Percentiles rank a stretch among this genome's conserved stretches.
Evolutionary conservation across 2,329 filamentous ascomycete species (phyloP).

Genomic region (Exophiala bonariae): DNA sequence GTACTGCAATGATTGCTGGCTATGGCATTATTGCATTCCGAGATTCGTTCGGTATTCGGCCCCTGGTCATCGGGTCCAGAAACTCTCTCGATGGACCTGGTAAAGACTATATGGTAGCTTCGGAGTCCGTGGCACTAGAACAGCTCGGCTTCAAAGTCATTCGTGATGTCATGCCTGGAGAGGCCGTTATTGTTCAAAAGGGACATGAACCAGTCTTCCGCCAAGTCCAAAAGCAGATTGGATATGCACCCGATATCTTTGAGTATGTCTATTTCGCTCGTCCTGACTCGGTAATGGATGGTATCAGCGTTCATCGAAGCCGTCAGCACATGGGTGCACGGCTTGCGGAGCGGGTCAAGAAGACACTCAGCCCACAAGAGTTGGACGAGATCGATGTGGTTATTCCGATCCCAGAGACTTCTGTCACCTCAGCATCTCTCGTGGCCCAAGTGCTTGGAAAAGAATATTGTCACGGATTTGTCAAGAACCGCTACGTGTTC

Average conservation of each 20-base stretch:
- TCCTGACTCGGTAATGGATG: slow-evolving; percentile 80
- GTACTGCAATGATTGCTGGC: slow-evolving; percentile 78
- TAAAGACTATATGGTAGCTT: slow-evolving; percentile 87
- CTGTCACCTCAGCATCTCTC: slow-evolving; percentile 75
- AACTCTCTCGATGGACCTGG: slow-evolving; percentile 64
- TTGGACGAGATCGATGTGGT: slow-evolving; percentile 76
- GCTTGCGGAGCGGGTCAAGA: slow-evolving; percentile 71
- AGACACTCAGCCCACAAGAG: slow-evolving; percentile 66
- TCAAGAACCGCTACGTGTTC: slow-evolving; percentile 89
- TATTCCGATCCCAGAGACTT: slow-evolving; percentile 82
- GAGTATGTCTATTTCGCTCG: slow-evolving; percentile 87
- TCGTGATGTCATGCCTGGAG: slow-evolving; percentile 74
- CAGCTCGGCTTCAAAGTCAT: slow-evolving; percentile 80
- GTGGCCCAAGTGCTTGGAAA: slow-evolving; percentile 75
- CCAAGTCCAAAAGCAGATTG: slow-evolving; percentile 67
- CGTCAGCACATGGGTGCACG: slow-evolving; percentile 84
- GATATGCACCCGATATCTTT: slow-evolving; percentile 83
- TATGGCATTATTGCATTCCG: slow-evolving; percentile 79
- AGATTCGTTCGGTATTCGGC: slow-evolving; percentile 79
- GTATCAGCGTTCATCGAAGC: slow-evolving; percentile 81
- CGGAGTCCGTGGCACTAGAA: slow-evolving; percentile 78
- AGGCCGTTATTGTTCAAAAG: slow-evolving; percentile 84
- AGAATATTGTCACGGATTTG: slow-evolving; percentile 77
- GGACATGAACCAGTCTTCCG: slow-evolving; percentile 71
- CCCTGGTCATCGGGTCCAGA: slow-evolving; percentile 75